These are phyloP conservation scores for Penicillium sp. DNA, from an alignment of 2,329 filamentous ascomycete species.

Conservation along the genomic window DNA sequence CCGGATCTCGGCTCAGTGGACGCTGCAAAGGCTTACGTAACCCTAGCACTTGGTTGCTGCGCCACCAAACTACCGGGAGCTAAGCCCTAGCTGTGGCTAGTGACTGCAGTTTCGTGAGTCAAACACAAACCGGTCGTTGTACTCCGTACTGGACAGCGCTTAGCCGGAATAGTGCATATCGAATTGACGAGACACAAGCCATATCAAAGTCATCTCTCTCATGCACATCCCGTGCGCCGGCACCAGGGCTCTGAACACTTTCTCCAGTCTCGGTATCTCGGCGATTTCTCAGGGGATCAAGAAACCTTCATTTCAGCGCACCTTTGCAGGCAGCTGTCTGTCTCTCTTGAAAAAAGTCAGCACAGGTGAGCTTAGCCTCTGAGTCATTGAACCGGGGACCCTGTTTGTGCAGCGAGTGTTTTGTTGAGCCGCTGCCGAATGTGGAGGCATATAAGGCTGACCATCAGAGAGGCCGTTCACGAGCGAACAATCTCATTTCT, in stretches of 20 bases:
- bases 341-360: neutral
- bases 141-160: neutral
- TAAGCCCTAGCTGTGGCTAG: constrained; percentile 23
- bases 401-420: neutral
- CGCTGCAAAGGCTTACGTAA: constrained; percentile 6
- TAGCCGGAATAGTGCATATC: neutral
- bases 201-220: constrained; percentile 5
- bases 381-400: neutral
- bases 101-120: constrained; percentile 15
- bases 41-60: neutral
- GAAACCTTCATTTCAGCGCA: constrained; percentile 1
- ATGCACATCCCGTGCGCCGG: constrained; percentile 21
- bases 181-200: neutral
- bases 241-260: constrained; percentile 14
- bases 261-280: constrained; percentile 17
- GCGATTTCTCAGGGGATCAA: constrained; percentile 10
- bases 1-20: constrained; percentile 2
- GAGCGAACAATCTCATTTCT: neutral
- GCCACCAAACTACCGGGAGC: neutral
- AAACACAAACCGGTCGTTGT: constrained; percentile 18
- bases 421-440: neutral
- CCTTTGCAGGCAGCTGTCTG: neutral
- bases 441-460: constrained; percentile 4
- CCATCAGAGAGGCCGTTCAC: neutral
- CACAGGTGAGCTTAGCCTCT: neutral